A percentile compares a stretch with the other conserved stretches of the same genome.
Conservation (phyloP, 805 yeast genomes). For the Schwanniomyces polymorphus region DNA sequence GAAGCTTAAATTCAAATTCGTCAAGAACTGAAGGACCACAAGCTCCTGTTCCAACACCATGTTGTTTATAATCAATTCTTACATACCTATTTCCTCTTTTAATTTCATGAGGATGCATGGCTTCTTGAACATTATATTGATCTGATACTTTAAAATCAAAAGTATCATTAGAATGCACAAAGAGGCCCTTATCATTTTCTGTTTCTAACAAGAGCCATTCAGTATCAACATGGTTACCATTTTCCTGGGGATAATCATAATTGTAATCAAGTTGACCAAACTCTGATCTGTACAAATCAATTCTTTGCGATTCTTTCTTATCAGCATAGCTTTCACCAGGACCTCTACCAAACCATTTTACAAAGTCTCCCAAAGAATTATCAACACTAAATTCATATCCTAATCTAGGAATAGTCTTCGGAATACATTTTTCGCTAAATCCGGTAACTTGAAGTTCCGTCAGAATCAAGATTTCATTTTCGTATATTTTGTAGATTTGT, state of each 20-base stretch:
- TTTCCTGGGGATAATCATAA: slow-evolving; percentile 37
- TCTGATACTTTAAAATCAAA: slow-evolving; percentile 16
- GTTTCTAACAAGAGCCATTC: slow-evolving; percentile 20
- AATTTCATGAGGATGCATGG: slow-evolving; percentile 15
- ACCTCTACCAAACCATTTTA: slow-evolving; percentile 33
- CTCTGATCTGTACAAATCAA: slow-evolving; percentile 18
- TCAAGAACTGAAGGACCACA: slow-evolving; percentile 15
- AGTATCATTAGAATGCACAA: slow-evolving; percentile 2
- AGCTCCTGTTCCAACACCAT: slow-evolving; percentile 18
- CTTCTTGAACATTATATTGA: slow-evolving; percentile 13
- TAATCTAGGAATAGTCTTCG: slow-evolving; percentile 28
- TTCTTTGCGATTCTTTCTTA: slow-evolving; percentile 20
- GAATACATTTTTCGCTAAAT: slow-evolving; percentile 8
- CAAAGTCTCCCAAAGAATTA: slow-evolving; percentile 14
- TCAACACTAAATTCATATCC: slow-evolving; percentile 26
- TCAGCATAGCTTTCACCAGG: slow-evolving; percentile 36
- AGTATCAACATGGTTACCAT: slow-evolving; percentile 32
- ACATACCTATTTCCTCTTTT: slow-evolving; percentile 9
- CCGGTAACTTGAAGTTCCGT: slow-evolving; percentile 7
- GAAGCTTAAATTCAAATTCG: slow-evolving; percentile 8
- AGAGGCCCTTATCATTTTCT: slow-evolving; percentile 4
- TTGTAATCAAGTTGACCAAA: slow-evolving; percentile 15
- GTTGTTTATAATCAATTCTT: slow-evolving; percentile 16
- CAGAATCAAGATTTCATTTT: slow-evolving; percentile 4
- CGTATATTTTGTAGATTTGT: slow-evolving; percentile 8